Evolutionary conservation across 2,329 filamentous ascomycete genomes (phyloP), one percentile per base, ranked within the genome.

Genomic region (Calonectria pteridis): DNA sequence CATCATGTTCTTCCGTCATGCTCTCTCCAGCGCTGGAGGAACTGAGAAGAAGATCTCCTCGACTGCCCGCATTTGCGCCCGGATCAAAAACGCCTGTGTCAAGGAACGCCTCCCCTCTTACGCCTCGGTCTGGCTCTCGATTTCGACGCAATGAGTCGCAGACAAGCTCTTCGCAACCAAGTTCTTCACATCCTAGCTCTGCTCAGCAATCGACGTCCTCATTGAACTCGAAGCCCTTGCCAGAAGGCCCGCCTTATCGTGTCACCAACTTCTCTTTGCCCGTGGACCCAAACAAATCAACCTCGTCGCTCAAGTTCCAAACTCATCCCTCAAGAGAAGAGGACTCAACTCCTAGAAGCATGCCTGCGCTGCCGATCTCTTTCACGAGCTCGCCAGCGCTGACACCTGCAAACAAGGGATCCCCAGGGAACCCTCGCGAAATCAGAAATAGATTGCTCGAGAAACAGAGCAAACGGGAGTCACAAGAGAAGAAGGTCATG

Each of bases 1-100:
- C 85, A 1, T 83, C 82, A 16, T 87, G 86, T 5, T 88, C 87
- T 14, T 88, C 87, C 2, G 84, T 86, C 10, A 86, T 90, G 77
- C 80, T 89, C 9, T 91, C 90, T 5, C 89, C 89, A 0, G 86
- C 85, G 2, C 80, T 83, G 5, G 89, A 90, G 9, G 87, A 87
- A 53, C 77, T 91, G 33, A 86, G 89, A 14, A 86, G 88, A 76
- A 84, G 90, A 58, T 91, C 90, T 2, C 89, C 90, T 20, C 83
- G 87, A 59, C 84, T 81, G 7, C 64, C 65, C 6, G 28, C 40
- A 18, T 55, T 65, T 35, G 29, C 49, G 28, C 9, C 58, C 6
- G 65, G 51, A 20, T n/a, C 31, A 29, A 69, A 66, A 26, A 43
- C 59, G 20, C 55, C 43, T 5, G 43, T 10, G 7, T 46, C 35